These are phyloP conservation scores for Aspergillus nomiae DNA, from an alignment of 2,329 filamentous ascomycete genomes.

Conservation along the genomic window DNA sequence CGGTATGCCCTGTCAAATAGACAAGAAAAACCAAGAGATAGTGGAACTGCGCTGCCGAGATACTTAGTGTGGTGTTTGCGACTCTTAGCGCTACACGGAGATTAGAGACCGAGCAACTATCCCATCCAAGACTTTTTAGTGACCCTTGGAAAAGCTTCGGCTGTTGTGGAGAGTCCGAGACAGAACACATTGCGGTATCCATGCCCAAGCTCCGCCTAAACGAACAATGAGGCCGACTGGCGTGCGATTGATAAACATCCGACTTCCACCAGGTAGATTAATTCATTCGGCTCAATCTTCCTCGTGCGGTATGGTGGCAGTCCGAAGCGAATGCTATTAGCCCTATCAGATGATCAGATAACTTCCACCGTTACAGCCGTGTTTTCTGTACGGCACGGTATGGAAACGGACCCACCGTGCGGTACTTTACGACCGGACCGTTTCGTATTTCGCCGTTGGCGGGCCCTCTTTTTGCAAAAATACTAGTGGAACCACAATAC, in stretches of 20 bases:
- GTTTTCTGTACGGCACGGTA: background rate
- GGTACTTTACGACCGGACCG: background rate
- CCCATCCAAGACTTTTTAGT: background rate
- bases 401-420: background rate
- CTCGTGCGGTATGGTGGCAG: background rate
- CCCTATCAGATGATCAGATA: constrained; percentile 2
- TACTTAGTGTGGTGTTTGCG: background rate
- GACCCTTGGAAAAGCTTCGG: background rate
- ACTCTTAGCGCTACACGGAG: background rate
- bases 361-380: background rate
- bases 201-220: background rate
- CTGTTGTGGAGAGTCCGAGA: background rate
- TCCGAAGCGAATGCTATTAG: background rate
- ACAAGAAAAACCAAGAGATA: background rate
- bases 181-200: background rate
- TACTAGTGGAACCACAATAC: background rate
- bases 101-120: background rate
- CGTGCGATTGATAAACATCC: background rate
- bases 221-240: background rate
- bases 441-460: background rate
- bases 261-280: background rate
- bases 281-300: background rate
- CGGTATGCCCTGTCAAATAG: background rate
- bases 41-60: background rate
- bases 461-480: background rate